Evolutionary conservation across 1,284 basidiomycete genomes (phyloP).

Genomic region (Moniliophthora roreri): DNA sequence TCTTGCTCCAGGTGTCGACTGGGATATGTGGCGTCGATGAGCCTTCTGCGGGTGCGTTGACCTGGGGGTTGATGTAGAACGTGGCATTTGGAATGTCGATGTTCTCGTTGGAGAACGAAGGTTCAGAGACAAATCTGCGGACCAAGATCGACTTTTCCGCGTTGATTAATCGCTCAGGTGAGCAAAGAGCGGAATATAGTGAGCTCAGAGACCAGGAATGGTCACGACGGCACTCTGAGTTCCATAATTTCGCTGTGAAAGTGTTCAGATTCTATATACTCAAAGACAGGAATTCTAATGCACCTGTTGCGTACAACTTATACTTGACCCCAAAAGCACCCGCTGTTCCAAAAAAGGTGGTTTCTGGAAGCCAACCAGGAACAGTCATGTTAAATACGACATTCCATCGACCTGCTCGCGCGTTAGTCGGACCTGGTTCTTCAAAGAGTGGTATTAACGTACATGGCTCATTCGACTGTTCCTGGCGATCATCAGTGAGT

Average conservation of each 20-base stretch:
- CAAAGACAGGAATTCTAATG: too few relatives aligned
- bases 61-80: constrained; percentile 33
- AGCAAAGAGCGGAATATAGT: constrained; percentile 48
- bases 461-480: constrained; percentile 51
- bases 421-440: constrained; percentile 4
- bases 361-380: constrained; percentile 77
- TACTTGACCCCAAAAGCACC: constrained; percentile 56
- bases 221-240: constrained; percentile 29
- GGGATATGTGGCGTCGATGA: constrained; percentile 38
- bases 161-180: constrained; percentile 34
- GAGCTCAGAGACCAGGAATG: constrained; percentile 40
- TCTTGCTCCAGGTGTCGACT: constrained; percentile 50
- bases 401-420: constrained; percentile 53
- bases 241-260: constrained; percentile 55
- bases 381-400: constrained; percentile 69
- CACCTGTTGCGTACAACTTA: constrained; percentile 67
- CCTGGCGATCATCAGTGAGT: constrained; percentile 59
- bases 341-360: constrained; percentile 48
- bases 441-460: constrained; percentile 20
- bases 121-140: constrained; percentile 44
- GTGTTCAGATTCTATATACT: too few relatives aligned
- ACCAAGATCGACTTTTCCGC: constrained; percentile 40
- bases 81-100: not conserved
- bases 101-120: constrained; percentile 20
- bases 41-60: constrained; percentile 15